Base-by-base conservation (phyloP, 2,329 filamentous ascomycete species). In the Ascochyta rabiei region DNA sequence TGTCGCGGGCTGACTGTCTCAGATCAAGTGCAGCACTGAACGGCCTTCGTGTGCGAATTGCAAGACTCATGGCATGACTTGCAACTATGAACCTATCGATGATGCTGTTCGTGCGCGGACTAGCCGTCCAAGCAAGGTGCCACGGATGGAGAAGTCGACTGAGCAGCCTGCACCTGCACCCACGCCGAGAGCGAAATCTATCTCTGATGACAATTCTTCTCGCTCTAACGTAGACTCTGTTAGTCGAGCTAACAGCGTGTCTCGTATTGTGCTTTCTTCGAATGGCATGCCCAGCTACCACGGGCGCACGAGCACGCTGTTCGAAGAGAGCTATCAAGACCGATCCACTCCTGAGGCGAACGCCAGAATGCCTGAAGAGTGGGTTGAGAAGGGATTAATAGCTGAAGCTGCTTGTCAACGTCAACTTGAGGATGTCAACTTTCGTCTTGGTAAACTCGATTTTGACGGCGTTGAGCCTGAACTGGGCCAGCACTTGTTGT, bases 391-490 rank as follows among this genome's bases (percentile, higher is more conserved):
- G 45, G 73, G 77, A 12, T 67, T 83, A 6, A 75, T 82, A 43
- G 80, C 78, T 15, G 79, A 82, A 60, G 78, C 80, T 28, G 76
- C 78, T 0, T 74, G 76, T 46, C 79, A 81, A 59, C 71, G 80
- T 60, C 82, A 84, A 52, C 67, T 83, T 9, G 82, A 84, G 51
- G 72, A 75, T 0, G 69, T 83, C 49, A 79, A 84, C 56, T 74
- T 79, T 35, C 69, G 74, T 4, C 68, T 75, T 15, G 76, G 75
- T 1, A 78, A 77, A 48, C 74, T 84, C 3, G 82, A 85, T 61
- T 84, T 86, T 63, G 82, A 85, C 60, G 82, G 81, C 1, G 77
- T 84, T 1, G 77, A 82, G 28, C 77, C 81, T 0, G 79, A 83
- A 12, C 61, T 84, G 7, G 82, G 77, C 3, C 78, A 82, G 71